Evolutionary conservation across 306 rosid species (phyloP).

Genomic region (Vachellia collinsii): DNA sequence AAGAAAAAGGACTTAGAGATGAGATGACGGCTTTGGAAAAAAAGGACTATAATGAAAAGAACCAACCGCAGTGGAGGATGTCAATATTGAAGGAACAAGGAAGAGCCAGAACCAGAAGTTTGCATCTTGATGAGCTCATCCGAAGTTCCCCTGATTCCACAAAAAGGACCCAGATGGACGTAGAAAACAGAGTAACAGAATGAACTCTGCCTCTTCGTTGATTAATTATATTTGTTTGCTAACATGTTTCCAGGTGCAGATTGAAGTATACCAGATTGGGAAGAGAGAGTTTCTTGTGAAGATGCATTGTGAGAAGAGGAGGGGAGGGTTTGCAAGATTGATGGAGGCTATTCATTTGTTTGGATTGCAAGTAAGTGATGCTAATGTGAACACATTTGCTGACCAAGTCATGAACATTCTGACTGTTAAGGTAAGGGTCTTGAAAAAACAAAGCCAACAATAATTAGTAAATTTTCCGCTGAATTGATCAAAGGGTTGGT

Average conservation of each 20-base stretch:
- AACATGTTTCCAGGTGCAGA: constrained; percentile 51
- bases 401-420: constrained; percentile 54
- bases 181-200: constrained; percentile 32
- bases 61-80: constrained; percentile 30
- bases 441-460: background rate
- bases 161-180: constrained; percentile 45
- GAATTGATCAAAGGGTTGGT: background rate
- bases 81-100: constrained; percentile 33
- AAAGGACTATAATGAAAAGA: constrained; percentile 40
- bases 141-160: constrained; percentile 38
- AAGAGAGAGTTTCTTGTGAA: constrained; percentile 55
- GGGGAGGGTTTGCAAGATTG: constrained; percentile 63
- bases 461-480: background rate
- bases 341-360: constrained; percentile 67
- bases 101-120: constrained; percentile 17
- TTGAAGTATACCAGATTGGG: constrained; percentile 65
- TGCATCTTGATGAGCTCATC: constrained; percentile 35
- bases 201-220: background rate
- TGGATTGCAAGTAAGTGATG: constrained; percentile 65
- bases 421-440: constrained; percentile 66
- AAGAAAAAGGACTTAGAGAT: constrained; percentile 51
- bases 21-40: constrained; percentile 57
- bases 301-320: constrained; percentile 50
- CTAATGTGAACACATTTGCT: constrained; percentile 59
- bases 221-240: background rate